Conservation (phyloP, 306 rosid genomes). For the Benincasa hispida region DNA sequence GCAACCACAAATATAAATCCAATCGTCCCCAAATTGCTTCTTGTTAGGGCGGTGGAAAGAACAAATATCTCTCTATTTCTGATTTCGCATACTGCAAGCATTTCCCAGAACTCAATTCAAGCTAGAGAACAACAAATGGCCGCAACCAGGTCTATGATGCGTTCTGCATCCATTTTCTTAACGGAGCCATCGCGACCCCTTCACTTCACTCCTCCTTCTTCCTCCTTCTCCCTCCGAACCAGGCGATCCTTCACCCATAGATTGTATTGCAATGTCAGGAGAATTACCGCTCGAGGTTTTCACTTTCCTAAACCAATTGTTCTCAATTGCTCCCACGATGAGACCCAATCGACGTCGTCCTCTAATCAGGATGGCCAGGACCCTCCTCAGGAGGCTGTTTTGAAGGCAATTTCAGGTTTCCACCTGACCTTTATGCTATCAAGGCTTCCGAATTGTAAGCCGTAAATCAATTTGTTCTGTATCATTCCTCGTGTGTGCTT, state of each 20-base stretch:
- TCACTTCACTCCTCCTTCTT: slow-evolving; percentile 17
- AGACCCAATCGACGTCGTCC: slow-evolving; percentile 26
- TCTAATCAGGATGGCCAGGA: slow-evolving; percentile 64
- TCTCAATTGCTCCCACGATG: slow-evolving; percentile 39
- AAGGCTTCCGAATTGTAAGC: slow-evolving; percentile 4
- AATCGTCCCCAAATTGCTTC: background rate
- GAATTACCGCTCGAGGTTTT: slow-evolving; percentile 22
- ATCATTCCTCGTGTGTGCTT: background rate
- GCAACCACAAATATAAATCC: background rate
- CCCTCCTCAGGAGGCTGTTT: slow-evolving; percentile 88
- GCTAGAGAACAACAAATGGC: slow-evolving; percentile 17
- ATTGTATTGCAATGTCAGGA: slow-evolving; percentile 10
- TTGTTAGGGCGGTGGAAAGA: background rate
- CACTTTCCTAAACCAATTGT: slow-evolving; percentile 21
- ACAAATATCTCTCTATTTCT: background rate
- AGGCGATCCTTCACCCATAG: slow-evolving; percentile 5
- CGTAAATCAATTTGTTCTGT: background rate
- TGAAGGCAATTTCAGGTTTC: slow-evolving; percentile 90
- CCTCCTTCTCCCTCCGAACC: slow-evolving; percentile 11
- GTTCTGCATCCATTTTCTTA: slow-evolving; percentile 27
- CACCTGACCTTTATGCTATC: background rate
- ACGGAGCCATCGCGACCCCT: slow-evolving; percentile 45
- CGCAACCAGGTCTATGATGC: slow-evolving; percentile 56
- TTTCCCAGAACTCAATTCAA: background rate
- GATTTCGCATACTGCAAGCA: background rate